Conservation (phyloP, 23 red algal genomes). For the Gracilaria gracilis region DNA sequence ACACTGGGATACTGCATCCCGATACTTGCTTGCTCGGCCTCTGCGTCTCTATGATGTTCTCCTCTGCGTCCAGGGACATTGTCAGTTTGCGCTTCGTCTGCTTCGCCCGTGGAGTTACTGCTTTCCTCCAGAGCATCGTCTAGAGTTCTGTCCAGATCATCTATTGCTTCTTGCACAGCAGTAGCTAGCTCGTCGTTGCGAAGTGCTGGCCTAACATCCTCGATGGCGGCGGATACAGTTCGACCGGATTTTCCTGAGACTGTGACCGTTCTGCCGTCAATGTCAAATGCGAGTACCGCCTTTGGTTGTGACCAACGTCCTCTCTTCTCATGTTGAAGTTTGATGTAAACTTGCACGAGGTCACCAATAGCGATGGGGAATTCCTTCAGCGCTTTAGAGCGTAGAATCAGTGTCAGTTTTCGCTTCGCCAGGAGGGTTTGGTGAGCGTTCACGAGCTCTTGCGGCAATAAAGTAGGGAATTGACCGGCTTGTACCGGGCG, state of each 20-base stretch:
- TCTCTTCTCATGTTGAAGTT: conserved; percentile 41
- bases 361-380: conserved; percentile 21
- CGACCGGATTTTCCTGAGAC: neutral
- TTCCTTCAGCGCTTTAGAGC: conserved; percentile 18
- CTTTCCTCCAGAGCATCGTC: neutral
- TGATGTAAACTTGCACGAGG: conserved; percentile 35
- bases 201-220: conserved; percentile 26
- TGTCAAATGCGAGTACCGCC: conserved; percentile 11
- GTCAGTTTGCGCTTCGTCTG: neutral
- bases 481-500: neutral
- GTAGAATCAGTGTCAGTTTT: conserved; percentile 51
- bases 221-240: conserved; percentile 38
- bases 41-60: too few species aligned
- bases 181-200: neutral
- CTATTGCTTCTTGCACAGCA: conserved; percentile 31
- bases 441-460: neutral
- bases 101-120: neutral
- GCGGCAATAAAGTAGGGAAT: neutral
- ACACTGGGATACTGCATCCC: neutral
- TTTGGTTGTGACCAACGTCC: neutral
- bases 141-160: neutral
- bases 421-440: conserved; percentile 29
- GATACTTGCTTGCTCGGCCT: too few species aligned
- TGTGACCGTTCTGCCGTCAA: neutral
- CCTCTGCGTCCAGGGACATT: too few species aligned